A percentile compares a stretch with the other conserved stretches of the same genome.
Conservation (phyloP, 768 basidiomycete species). For the Lentinula detonsa region DNA sequence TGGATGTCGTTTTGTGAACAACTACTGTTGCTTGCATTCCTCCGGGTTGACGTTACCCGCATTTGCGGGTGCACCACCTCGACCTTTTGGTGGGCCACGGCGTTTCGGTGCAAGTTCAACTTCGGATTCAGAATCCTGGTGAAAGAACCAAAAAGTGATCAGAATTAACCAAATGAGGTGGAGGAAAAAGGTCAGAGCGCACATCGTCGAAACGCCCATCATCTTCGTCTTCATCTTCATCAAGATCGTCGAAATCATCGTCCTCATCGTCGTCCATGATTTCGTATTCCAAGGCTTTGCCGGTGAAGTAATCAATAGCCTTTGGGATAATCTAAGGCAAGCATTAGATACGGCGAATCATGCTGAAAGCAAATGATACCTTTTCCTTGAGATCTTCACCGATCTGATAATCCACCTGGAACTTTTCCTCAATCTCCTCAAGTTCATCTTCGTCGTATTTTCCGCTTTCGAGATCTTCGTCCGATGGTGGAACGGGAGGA, state of each 20-base stretch:
- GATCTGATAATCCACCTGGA: slow-evolving; percentile 97
- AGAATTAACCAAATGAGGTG: background rate
- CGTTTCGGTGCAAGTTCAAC: slow-evolving; percentile 49
- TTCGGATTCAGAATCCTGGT: slow-evolving; percentile 69
- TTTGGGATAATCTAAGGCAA: slow-evolving; percentile 77
- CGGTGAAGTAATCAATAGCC: slow-evolving; percentile 96
- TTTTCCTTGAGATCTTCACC: slow-evolving; percentile 98
- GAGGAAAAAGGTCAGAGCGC: slow-evolving; percentile 5
- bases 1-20: background rate
- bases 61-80: slow-evolving; percentile 34
- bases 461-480: slow-evolving; percentile 59
- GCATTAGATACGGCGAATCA: slow-evolving; percentile 3
- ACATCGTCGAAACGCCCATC: slow-evolving; percentile 50
- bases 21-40: slow-evolving; percentile 88
- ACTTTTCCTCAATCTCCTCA: slow-evolving; percentile 86
- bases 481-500: slow-evolving; percentile 68
- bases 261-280: slow-evolving; percentile 47
- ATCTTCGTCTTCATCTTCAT: slow-evolving; percentile 34
- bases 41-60: slow-evolving; percentile 61
- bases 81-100: slow-evolving; percentile 53
- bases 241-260: slow-evolving; percentile 54
- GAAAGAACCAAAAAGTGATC: slow-evolving; percentile 10
- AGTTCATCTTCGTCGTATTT: slow-evolving; percentile 82
- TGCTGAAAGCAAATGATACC: slow-evolving; percentile 31
- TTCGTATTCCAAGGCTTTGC: slow-evolving; percentile 88